Base-by-base conservation (phyloP, 2,329 filamentous ascomycete species). In the Xylariaceae sp. region DNA sequence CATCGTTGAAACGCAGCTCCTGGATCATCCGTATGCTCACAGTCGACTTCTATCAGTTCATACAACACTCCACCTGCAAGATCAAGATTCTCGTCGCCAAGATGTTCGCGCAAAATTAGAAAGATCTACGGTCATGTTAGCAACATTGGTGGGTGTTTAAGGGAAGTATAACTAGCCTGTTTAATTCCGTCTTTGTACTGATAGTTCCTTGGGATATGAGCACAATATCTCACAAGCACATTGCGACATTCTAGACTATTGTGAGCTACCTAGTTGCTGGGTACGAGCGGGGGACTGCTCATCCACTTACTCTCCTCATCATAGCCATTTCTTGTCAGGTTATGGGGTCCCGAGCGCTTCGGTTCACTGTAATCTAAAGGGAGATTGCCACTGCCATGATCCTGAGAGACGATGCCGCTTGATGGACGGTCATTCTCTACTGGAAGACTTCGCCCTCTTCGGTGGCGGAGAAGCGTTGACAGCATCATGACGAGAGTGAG, bases 11-110 rank as follows among this genome's bases (percentile, higher is more conserved):
- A 79, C 20, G 76, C 74, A 16, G 75, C 75, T 16, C 76, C 75
- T 37, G 75, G 73, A 49, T 79, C 77, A 44, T 78, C 75, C 1
- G 75, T 77, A 59, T 76, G 67, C 40, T 74, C 69, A 50, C 74
- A 77, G 60, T 79, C 76, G 32, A 79, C 68, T 60, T 79, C 77
- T 37, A 79, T 79, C 53, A 79, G 63, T 61, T 79, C 77, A 56
- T 79, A 78, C 7, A 79, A 68, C 3, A 79, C 77, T 4, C 77
- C 77, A 29, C 74, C 73, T 12, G 76, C 74, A 20, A 75, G 62
- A 44, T 77, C 75, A 32, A 79, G 64, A 52, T 77, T 75, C 57
- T 78, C 75, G 47, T 79, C 76, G 7, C 76, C 77, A 40, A 79
- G 70, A 61, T 77, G 74, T 45, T 78, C 74, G 48, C 75, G 70